phyloP scores from a whole-genome alignment of 768 basidiomycete species.

The Podaxis sp. region DNA sequence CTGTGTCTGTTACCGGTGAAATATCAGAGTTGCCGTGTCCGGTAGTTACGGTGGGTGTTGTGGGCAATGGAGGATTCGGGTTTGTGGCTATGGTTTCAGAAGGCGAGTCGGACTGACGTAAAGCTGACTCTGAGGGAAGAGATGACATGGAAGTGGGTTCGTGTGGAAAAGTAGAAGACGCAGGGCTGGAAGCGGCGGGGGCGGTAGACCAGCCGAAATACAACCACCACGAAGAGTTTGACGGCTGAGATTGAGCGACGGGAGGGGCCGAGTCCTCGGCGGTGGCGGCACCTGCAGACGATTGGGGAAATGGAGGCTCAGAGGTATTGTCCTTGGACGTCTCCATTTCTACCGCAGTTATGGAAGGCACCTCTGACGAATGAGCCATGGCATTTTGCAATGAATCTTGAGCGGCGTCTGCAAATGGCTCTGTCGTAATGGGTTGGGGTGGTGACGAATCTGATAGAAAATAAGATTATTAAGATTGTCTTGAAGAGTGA shows the following conservation, averaged over 20 bases:
- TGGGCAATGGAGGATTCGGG: background rate
- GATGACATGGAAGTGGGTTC: slow-evolving; percentile 7
- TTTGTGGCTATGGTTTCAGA: slow-evolving; percentile 1
- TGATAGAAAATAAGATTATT: slow-evolving; percentile 8
- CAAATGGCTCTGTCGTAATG: slow-evolving; percentile 1
- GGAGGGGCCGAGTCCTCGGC: background rate
- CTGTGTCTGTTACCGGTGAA: background rate
- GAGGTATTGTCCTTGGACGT: background rate
- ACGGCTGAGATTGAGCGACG: background rate
- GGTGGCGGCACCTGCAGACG: background rate
- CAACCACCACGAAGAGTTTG: slow-evolving; percentile 2
- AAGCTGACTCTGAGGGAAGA: slow-evolving; percentile 3
- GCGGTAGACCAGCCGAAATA: slow-evolving; percentile 11
- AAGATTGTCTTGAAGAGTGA: slow-evolving; percentile 5
- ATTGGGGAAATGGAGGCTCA: background rate
- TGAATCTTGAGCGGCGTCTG: slow-evolving; percentile 12
- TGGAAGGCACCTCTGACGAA: slow-evolving; percentile 1
- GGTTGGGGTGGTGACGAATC: slow-evolving; percentile 4
- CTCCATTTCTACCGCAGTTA: background rate
- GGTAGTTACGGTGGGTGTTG: background rate
- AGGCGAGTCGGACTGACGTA: slow-evolving; percentile 14
- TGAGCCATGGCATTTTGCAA: slow-evolving; percentile 9
- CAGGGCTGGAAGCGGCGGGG: background rate
- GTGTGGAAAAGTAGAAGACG: slow-evolving; percentile 6
- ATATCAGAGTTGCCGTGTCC: background rate